phyloP scores from a whole-genome alignment of 2,329 filamentous ascomycete genomes.

The Cryphonectria japonica region DNA sequence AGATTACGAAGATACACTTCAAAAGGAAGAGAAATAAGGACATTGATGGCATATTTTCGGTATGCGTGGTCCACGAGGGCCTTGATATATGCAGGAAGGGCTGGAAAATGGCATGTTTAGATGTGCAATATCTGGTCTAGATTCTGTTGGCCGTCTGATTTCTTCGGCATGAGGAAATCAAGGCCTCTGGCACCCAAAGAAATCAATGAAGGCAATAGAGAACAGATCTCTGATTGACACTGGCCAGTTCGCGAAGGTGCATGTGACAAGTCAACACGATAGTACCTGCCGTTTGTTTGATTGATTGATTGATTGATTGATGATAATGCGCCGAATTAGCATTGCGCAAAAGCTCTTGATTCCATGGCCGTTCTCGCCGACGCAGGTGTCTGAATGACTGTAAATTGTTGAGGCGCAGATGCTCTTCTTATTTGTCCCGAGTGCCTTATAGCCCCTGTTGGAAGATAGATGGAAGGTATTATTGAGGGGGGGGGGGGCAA shows the following conservation, averaged over 20 bases:
- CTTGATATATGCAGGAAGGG: constrained; percentile 7
- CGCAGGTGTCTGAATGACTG: not conserved
- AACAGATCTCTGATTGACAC: constrained; percentile 3
- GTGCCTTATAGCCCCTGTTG: not conserved
- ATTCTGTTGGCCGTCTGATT: constrained; percentile 13
- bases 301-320: not conserved
- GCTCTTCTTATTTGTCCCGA: not conserved
- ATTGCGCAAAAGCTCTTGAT: not conserved
- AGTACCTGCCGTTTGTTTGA: not conserved
- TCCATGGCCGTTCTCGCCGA: not conserved
- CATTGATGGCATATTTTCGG: not conserved
- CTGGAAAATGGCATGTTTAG: constrained; percentile 19
- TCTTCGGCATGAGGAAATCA: constrained; percentile 1
- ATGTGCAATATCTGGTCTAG: constrained; percentile 13
- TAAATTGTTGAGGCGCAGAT: not conserved
- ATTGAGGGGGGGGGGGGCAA: no score
- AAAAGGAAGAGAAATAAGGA: not conserved
- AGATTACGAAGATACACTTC: constrained; percentile 21
- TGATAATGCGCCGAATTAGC: not conserved
- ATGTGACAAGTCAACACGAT: constrained; percentile 11
- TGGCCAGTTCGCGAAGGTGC: constrained; percentile 3
- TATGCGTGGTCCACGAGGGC: constrained; percentile 15
- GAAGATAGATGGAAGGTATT: not conserved
- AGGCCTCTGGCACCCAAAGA: constrained; percentile 13
- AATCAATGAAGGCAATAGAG: constrained; percentile 17